Evolutionary conservation across 2,329 filamentous ascomycete genomes (phyloP).

Genomic region (Elsinoe fawcettii): DNA sequence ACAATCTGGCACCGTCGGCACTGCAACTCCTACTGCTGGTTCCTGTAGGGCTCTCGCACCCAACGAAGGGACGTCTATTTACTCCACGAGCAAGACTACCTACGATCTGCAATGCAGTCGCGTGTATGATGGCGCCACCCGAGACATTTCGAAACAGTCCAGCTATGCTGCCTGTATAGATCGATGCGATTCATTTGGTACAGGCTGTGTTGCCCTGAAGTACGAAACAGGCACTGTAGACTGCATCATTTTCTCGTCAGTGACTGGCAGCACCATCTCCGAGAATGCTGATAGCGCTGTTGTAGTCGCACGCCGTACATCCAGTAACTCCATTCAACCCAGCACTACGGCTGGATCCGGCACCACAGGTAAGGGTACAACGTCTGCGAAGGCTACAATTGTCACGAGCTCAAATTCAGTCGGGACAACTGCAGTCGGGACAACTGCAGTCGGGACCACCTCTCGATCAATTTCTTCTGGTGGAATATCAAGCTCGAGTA

Average conservation of each 20-base stretch:
- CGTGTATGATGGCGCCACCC: background rate
- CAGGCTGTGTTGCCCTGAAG: background rate
- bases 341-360: background rate
- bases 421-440: too few species aligned
- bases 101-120: background rate
- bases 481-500: too few species aligned
- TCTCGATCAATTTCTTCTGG: background rate
- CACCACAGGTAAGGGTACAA: background rate
- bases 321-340: background rate
- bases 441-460: too few species aligned
- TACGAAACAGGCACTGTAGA: background rate
- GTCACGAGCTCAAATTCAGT: background rate
- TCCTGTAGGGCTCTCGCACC: background rate
- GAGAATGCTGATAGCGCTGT: background rate
- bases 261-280: background rate
- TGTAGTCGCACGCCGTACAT: background rate
- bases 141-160: background rate
- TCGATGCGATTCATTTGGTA: background rate
- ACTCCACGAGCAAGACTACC: background rate
- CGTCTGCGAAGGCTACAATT: background rate
- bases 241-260: background rate
- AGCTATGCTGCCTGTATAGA: background rate
- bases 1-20: background rate
- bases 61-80: background rate
- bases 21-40: background rate